Percentiles rank a stretch among this genome's conserved stretches.
phyloP scores from a whole-genome alignment of 2,329 filamentous ascomycete species.

The Penicillium oxalicum region DNA sequence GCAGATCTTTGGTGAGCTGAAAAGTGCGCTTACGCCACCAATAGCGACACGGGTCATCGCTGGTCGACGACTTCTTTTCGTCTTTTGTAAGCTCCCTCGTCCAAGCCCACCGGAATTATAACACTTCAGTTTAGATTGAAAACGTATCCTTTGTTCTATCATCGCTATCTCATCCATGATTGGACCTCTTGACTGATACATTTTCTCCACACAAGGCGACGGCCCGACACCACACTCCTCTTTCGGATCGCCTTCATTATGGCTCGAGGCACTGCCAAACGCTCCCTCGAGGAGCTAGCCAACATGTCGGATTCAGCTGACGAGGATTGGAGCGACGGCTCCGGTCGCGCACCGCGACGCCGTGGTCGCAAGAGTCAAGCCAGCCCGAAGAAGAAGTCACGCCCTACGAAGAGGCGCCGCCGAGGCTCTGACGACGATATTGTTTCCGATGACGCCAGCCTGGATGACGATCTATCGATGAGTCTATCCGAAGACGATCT shows the following conservation, averaged over 20 bases:
- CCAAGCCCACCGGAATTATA: neutral
- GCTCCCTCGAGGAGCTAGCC: constrained; percentile 39
- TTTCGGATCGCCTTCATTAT: constrained; percentile 17
- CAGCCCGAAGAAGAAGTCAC: constrained; percentile 27
- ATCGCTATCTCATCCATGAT: neutral
- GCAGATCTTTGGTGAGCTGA: neutral
- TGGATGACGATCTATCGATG: constrained; percentile 35
- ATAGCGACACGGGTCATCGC: constrained; percentile 4
- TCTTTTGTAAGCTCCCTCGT: constrained; percentile 10
- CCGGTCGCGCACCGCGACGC: constrained; percentile 22
- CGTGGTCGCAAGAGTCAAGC: constrained; percentile 26
- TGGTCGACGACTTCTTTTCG: constrained; percentile 5
- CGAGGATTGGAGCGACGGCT: constrained; percentile 40
- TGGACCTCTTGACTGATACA: constrained; percentile 6
- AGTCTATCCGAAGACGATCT: constrained; percentile 41
- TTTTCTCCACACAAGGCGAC: constrained; percentile 4
- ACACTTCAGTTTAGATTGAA: no score
- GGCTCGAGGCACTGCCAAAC: constrained; percentile 31
- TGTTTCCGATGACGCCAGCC: constrained; percentile 33
- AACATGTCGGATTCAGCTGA: constrained; percentile 42
- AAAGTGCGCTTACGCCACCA: neutral
- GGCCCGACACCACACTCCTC: constrained; percentile 3
- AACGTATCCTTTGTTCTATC: neutral
- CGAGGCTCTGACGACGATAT: constrained; percentile 44
- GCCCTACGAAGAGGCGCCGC: constrained; percentile 33